Conservation (phyloP, 129 eudicot genomes). For the Artemisia argyi region DNA sequence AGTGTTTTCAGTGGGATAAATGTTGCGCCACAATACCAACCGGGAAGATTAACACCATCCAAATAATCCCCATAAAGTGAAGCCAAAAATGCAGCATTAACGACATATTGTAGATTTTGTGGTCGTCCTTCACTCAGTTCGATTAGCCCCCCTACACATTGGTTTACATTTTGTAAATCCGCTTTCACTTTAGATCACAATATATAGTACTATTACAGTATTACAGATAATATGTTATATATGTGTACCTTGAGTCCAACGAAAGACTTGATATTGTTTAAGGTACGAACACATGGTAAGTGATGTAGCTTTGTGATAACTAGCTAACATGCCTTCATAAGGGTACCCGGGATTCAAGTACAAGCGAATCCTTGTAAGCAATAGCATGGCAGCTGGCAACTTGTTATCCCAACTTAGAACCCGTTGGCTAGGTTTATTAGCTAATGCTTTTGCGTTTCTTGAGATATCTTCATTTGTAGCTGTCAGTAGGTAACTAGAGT, state of each 20-base stretch:
- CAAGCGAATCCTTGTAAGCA: constrained; percentile 70
- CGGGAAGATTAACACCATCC: constrained; percentile 59
- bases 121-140: constrained; percentile 53
- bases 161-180: neutral
- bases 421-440: constrained; percentile 47
- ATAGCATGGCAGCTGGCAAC: constrained; percentile 81
- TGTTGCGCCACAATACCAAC: constrained; percentile 64
- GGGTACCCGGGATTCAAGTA: constrained; percentile 90
- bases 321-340: constrained; percentile 61
- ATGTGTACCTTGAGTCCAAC: constrained; percentile 68
- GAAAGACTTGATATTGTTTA: constrained; percentile 44
- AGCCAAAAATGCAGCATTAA: constrained; percentile 73
- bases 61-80: constrained; percentile 76
- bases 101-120: constrained; percentile 78
- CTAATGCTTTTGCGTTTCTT: constrained; percentile 48
- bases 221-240: neutral
- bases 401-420: constrained; percentile 96
- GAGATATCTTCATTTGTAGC: constrained; percentile 62
- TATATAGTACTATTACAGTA: neutral
- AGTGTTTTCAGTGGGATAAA: constrained; percentile 45
- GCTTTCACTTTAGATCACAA: neutral
- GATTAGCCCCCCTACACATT: constrained; percentile 70
- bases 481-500: constrained; percentile 44
- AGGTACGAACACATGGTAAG: constrained; percentile 90
- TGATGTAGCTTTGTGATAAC: constrained; percentile 65